Base-by-base conservation (phyloP, 1,284 basidiomycete genomes). In the Quambalaria eucalypti region DNA sequence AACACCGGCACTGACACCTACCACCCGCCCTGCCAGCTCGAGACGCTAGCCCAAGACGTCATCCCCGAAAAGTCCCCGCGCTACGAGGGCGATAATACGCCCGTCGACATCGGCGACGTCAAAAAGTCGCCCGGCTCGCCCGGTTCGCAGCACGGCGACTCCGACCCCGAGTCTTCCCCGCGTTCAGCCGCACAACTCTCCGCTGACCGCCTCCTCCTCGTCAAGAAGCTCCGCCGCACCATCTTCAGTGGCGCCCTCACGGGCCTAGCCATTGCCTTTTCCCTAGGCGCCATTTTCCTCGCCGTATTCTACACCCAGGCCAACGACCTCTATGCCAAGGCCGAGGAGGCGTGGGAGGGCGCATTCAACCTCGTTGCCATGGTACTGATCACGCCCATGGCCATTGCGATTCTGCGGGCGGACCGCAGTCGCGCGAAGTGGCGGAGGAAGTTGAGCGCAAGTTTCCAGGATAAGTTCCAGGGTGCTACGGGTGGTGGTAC, bases 311-410 rank as follows among this genome's bases (percentile, higher is more conserved):
- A 74, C 58, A 71, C 70, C 55, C 79, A 80, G 52, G 73, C 81
- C 36, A 76, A 73, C 52, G 78, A 83, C 62, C 73, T 83, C 1
- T 83, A 81, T 78, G 77, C 76, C 36, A 65, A 75, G 56, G 67
- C 76, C 0, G 71, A 73, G 40, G 71, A 73, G 52, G 68, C 71
- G 1, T 73, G 71, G 71, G 71, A 73, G 51, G 69, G 70, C 23
- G 71, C 72, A 53, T 71, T 74, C 53, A 68, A 66, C 57, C 64
- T 74, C 19, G 53, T 74, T 40, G 71, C 71, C 28, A 68, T 71
- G 7, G 10, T 66, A 5, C 65, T 74, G 30, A 73, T 74, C 52
- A 71, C 68, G 1, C 70, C 71, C 53, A 74, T 74, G 71, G 64
- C 68, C 16, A 59, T 73, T 2, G 71, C 67, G 50, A 69, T 74